A percentile compares a stretch with the other conserved stretches of the same genome.
Evolutionary conservation across 768 basidiomycete species (phyloP).

Genomic region (Asterophora parasitica): DNA sequence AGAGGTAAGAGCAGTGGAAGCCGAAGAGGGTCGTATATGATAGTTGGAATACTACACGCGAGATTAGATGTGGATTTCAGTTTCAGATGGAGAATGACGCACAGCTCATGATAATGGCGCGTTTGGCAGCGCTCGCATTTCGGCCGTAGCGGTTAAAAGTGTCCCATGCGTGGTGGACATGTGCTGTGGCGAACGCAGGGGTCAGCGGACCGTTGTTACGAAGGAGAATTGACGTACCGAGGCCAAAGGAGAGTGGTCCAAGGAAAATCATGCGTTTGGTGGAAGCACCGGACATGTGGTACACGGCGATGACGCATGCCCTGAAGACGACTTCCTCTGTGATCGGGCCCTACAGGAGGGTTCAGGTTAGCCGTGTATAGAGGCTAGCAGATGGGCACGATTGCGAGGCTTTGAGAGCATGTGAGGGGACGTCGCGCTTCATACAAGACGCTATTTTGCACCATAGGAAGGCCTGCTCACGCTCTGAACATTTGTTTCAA

Average conservation of each 20-base stretch:
- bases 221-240: constrained; percentile 52
- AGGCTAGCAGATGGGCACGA: not conserved
- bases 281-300: constrained; percentile 60
- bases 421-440: too few species aligned
- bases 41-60: constrained; percentile 71
- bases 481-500: not conserved
- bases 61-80: not conserved
- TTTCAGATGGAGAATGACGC: constrained; percentile 18
- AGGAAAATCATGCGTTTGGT: constrained; percentile 64
- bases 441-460: too few species aligned
- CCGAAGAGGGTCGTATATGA: constrained; percentile 92
- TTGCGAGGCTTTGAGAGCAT: not conserved
- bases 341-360: constrained; percentile 64
- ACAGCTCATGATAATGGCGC: constrained; percentile 56
- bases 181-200: constrained; percentile 46
- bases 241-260: constrained; percentile 82
- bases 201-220: not conserved
- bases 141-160: constrained; percentile 72
- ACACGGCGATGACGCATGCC: constrained; percentile 73
- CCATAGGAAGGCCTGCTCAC: too few species aligned
- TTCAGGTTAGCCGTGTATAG: not conserved
- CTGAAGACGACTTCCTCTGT: constrained; percentile 94
- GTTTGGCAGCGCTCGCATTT: constrained; percentile 55
- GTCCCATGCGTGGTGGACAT: constrained; percentile 91
- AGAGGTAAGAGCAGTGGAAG: constrained; percentile 79